Base-by-base conservation (phyloP, 208 protist species). In the Acanthamoeba royreba region DNA sequence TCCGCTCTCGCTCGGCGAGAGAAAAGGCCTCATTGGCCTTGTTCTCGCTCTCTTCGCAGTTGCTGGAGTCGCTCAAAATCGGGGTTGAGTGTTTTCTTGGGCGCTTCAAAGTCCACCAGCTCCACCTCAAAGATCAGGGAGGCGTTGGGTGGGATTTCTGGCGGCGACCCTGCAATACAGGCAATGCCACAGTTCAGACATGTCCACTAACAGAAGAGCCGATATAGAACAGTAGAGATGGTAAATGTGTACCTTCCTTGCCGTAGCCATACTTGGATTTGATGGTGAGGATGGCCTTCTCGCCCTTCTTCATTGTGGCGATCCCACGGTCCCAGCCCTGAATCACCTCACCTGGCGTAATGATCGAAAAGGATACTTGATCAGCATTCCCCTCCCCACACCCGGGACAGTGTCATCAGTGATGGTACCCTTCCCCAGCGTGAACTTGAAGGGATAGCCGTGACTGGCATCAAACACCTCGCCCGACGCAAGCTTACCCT, bases 261-360 rank as follows among this genome's bases (percentile, higher is more conserved):
- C 96, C 96, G 69, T 97, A 97, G 46, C 55, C 96, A 46, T 83
- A 97, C 13, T 97, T 94, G 53, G 96, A 55, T 2, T 83, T 46
- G 46, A 95, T 85, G 47, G 95, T 96, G 15, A 97, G 45, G 13
- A 53, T 63, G 9, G 92, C 58, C 8, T 38, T 94, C 90, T 97
- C 95, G 63, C 96, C 95, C 43, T 95, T 42, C 63, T 95, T 94
- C 95, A 96, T 96, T 28, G 92, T 95, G 33, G 66, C 72, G 31
- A 96, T 52, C 17, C 93, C 94, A 53, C 25, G 46, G 25, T 97
- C 95, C 97, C 97, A 97, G 35, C 96, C 97, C 49, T 95, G 89
- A 89, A 97, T 97, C 3, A 97, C 97, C 38, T 79, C n/a, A 35
- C 96, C 96, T 42, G 79, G 22, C 0, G 95, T 95, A 31, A 97